Percentiles rank a stretch among this genome's conserved stretches.
Conservation (phyloP, 495 filamentous ascomycete species). For the Penicillium coffeae region DNA sequence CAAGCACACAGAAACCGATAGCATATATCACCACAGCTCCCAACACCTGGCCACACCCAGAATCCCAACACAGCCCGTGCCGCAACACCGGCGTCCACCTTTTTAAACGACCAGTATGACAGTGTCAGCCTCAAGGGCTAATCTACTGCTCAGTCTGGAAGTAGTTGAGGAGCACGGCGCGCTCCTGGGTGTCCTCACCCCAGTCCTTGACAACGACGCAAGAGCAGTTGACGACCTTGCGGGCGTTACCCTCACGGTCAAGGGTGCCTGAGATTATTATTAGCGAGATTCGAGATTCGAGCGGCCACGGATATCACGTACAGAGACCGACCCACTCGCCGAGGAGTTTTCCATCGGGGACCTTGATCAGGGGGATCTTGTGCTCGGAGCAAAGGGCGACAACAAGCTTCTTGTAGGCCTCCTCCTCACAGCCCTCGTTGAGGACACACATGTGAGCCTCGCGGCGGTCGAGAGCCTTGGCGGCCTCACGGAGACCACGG, state of each 20-base stretch:
- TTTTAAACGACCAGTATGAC: conserved; percentile 6
- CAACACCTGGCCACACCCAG: background rate
- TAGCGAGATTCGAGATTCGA: background rate
- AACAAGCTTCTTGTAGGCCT: conserved; percentile 99
- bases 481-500: conserved; percentile 94
- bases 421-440: conserved; percentile 98
- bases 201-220: conserved; percentile 98
- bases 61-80: conserved; percentile 5
- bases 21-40: background rate
- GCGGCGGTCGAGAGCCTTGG: conserved; percentile 94
- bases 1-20: conserved; percentile 1
- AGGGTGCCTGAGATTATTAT: conserved; percentile 68
- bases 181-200: conserved; percentile 99
- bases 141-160: conserved; percentile 85
- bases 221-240: conserved; percentile 99
- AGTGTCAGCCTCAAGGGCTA: conserved; percentile 4
- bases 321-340: conserved; percentile 99
- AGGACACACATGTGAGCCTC: conserved; percentile 99
- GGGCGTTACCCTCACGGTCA: conserved; percentile 97
- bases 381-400: conserved; percentile 97
- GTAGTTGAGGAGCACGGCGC: conserved; percentile 97
- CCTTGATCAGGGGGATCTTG: conserved; percentile 99
- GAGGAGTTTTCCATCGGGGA: conserved; percentile 97
- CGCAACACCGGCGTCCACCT: conserved; percentile 10
- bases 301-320: conserved; percentile 50